These are phyloP conservation scores for Haplosporangium gracile DNA, from an alignment of 192 early-diverging fungal genomes.

Conservation along the genomic window DNA sequence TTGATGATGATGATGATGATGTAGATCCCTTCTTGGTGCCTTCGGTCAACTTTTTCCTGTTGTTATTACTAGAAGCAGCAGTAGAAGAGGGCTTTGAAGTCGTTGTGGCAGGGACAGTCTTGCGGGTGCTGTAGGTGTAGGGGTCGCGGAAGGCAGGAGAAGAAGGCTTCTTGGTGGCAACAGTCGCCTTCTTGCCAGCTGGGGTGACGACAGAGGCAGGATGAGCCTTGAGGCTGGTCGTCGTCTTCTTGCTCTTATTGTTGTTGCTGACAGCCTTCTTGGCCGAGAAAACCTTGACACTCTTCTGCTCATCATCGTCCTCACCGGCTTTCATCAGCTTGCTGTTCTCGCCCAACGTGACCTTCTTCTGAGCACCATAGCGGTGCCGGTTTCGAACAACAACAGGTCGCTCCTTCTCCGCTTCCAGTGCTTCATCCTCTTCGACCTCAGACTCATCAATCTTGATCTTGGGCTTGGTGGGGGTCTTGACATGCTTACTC, in stretches of 20 bases:
- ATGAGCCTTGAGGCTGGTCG: neutral
- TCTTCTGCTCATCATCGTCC: neutral
- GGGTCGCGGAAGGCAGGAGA: neutral
- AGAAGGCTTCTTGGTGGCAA: no score
- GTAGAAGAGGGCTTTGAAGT: neutral
- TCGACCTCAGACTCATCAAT: neutral
- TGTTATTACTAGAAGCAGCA: neutral
- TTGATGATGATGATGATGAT: neutral
- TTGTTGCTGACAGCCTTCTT: neutral
- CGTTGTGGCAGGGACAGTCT: no score
- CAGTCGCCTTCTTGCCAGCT: neutral
- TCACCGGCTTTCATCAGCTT: neutral
- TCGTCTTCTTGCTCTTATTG: neutral
- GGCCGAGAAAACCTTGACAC: neutral
- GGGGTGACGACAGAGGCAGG: neutral
- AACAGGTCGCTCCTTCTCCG: neutral
- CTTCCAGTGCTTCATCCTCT: neutral
- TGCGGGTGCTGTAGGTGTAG: neutral
- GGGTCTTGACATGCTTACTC: constrained; percentile 15
- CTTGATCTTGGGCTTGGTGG: neutral
- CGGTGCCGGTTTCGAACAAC: neutral
- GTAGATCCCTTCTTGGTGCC: neutral
- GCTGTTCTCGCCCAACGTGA: neutral
- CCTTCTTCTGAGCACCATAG: neutral
- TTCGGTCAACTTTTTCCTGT: neutral